Conservation (phyloP, 1,139 yeast genomes). For the Taiozyma sp. region DNA sequence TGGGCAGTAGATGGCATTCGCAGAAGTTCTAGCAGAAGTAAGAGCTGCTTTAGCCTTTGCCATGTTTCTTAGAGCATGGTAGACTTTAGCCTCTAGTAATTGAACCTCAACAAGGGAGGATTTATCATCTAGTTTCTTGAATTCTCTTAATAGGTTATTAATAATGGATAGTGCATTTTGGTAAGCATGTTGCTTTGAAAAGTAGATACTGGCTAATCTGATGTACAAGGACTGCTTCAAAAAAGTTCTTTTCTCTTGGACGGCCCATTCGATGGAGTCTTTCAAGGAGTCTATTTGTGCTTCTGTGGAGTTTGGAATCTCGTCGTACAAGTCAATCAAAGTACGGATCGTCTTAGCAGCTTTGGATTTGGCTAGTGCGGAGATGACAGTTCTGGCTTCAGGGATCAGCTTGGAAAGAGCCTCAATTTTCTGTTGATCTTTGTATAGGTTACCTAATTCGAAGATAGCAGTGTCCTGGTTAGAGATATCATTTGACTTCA, state of each 20-base stretch:
- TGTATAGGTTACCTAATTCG: slow-evolving; percentile 59
- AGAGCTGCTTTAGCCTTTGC: slow-evolving; percentile 92
- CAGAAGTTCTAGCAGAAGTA: slow-evolving; percentile 94
- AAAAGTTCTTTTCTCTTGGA: slow-evolving; percentile 76
- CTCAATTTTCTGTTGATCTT: slow-evolving; percentile 36
- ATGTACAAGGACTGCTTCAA: slow-evolving; percentile 84
- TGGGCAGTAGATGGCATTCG: slow-evolving; percentile 93
- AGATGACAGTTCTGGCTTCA: slow-evolving; percentile 64
- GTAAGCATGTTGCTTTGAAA: slow-evolving; percentile 53
- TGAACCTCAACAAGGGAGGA: slow-evolving; percentile 94
- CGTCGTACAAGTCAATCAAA: slow-evolving; percentile 73
- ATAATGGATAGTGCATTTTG: slow-evolving; percentile 71
- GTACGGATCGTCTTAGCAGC: slow-evolving; percentile 82
- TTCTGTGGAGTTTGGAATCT: slow-evolving; percentile 61
- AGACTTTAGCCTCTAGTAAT: slow-evolving; percentile 82
- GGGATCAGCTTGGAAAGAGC: slow-evolving; percentile 59
- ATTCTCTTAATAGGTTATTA: slow-evolving; percentile 68
- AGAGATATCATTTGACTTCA: slow-evolving; percentile 28
- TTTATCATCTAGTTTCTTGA: slow-evolving; percentile 92
- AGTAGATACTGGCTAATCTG: slow-evolving; percentile 72
- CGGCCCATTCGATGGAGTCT: slow-evolving; percentile 86
- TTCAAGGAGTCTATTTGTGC: slow-evolving; percentile 69
- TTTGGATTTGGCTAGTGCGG: slow-evolving; percentile 82
- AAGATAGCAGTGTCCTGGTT: slow-evolving; percentile 60
- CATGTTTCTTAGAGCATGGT: slow-evolving; percentile 85